Base-by-base conservation (phyloP, 2,329 filamentous ascomycete genomes). In the Apiospora saccharicola region DNA sequence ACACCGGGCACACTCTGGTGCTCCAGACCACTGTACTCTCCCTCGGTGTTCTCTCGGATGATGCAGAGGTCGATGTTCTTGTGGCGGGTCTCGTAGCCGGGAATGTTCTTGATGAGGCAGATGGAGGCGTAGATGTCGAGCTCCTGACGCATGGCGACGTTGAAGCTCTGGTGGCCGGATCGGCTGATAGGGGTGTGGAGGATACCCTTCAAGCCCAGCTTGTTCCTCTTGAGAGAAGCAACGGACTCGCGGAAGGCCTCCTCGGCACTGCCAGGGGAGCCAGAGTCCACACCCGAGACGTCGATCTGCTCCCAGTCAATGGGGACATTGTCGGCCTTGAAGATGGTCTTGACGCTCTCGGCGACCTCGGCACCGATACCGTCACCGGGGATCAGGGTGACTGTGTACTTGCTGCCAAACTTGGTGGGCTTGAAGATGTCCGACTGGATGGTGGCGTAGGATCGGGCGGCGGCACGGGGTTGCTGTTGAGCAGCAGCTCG, bases 41-140 rank as follows among this genome's bases (percentile, higher is more conserved):
- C 96, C 90, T 99, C 96, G 82, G 96, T 99, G 90, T 99, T 99
- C 90, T 99, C 96, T 87, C 96, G 96, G 86, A 99, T 98, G 86
- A 99, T 98, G 91, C 95, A 98, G 78, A 98, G 91, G 85, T 99
- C 96, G 83, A 99, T 94, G 85, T 96, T 90, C 86, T 97, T 93
- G 90, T 99, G 96, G 83, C 96, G 94, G 76, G 96, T 99, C 86
- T 96, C 87, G 89, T 98, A 98, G 81, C 96, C 96, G 79, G 96
- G 96, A 81, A 99, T 98, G 90, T 99, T 99, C 93, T 98, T 98
- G 90, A 99, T 95, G 78, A 98, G 90, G 81, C 95, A 94, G 83
- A 99, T 96, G 77, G 94, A 97, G 83, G 96, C 96, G 87, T 98
- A 99, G 85, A 99, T 98, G 87, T 99, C 96, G 83, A 99, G 94